phyloP scores from a whole-genome alignment of 768 basidiomycete genomes.

The Xerocomellus chrysenteron region DNA sequence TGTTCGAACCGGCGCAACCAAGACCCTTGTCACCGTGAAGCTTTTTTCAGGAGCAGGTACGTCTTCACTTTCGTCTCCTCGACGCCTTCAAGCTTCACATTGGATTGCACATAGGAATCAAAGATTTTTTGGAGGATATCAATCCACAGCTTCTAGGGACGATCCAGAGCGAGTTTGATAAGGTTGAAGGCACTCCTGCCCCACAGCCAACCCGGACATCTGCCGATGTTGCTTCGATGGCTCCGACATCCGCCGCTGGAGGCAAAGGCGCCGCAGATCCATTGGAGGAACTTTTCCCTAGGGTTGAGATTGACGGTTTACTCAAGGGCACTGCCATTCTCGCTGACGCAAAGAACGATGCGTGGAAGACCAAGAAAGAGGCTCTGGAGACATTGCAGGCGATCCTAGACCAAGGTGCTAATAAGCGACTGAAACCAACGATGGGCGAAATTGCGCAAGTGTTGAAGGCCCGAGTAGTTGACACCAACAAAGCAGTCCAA shows the following conservation, averaged over 20 bases:
- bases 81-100: neutral
- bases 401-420: slow-evolving; percentile 84
- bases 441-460: slow-evolving; percentile 93
- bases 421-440: slow-evolving; percentile 86
- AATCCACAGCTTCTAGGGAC: slow-evolving; percentile 92
- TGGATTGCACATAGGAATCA: slow-evolving; percentile 63
- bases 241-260: slow-evolving; percentile 42
- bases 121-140: slow-evolving; percentile 88
- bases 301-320: slow-evolving; percentile 87
- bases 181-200: slow-evolving; percentile 71
- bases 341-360: slow-evolving; percentile 83
- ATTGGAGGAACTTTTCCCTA: slow-evolving; percentile 91
- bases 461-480: slow-evolving; percentile 83
- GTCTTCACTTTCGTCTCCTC: slow-evolving; percentile 17
- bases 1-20: slow-evolving; percentile 92
- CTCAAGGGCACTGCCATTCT: slow-evolving; percentile 82
- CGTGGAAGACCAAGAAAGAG: slow-evolving; percentile 97
- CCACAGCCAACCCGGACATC: slow-evolving; percentile 80
- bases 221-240: slow-evolving; percentile 64
- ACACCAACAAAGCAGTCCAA: slow-evolving; percentile 95
- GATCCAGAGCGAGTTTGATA: slow-evolving; percentile 90
- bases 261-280: slow-evolving; percentile 55
- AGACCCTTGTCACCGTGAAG: slow-evolving; percentile 86
- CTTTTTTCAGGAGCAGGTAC: slow-evolving; percentile 87
- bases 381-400: slow-evolving; percentile 83